Evolutionary conservation across 2,329 filamentous ascomycete genomes (phyloP).

Genomic region (Zopfia rhizophila): DNA sequence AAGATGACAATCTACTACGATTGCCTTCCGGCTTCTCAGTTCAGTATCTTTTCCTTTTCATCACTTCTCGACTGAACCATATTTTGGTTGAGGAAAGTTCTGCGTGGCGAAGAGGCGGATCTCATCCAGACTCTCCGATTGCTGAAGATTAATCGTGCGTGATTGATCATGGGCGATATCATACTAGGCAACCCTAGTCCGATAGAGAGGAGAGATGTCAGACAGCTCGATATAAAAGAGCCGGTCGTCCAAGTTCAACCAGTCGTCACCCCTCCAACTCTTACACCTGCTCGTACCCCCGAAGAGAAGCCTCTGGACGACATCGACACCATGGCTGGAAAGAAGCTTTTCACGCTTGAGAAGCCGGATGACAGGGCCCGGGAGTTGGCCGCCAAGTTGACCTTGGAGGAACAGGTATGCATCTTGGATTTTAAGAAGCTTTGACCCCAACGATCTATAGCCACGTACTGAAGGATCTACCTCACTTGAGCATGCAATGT

Average conservation of each 20-base stretch:
- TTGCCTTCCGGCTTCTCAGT: conserved; percentile 28
- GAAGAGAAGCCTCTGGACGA: conserved; percentile 36
- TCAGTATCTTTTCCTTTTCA: conserved; percentile 20
- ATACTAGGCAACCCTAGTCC: conserved; percentile 41
- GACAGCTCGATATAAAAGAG: conserved; percentile 45
- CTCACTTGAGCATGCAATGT: conserved; percentile 14
- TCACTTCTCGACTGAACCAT: conserved; percentile 8
- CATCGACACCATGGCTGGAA: conserved; percentile 43
- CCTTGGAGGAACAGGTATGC: conserved; percentile 53
- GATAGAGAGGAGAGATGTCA: conserved; percentile 32
- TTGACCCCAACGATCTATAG: conserved; percentile 4
- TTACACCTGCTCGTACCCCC: conserved; percentile 42
- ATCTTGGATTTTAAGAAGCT: conserved; percentile 11
- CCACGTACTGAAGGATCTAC: conserved; percentile 1
- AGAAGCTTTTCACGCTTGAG: conserved; percentile 44
- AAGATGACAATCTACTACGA: conserved; percentile 48
- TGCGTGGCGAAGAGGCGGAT: conserved; percentile 40
- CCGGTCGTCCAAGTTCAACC: conserved; percentile 42
- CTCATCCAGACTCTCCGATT: conserved; percentile 37
- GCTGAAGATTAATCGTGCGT: conserved; percentile 28
- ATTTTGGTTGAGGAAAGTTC: conserved; percentile 12
- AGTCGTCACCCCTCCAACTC: conserved; percentile 37
- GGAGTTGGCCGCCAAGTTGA: conserved; percentile 48
- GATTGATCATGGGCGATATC: conserved; percentile 44
- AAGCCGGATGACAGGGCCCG: conserved; percentile 46